A percentile compares a stretch with the other conserved stretches of the same genome.
These are phyloP conservation scores for Claviceps africana DNA, from an alignment of 2,329 filamentous ascomycete species.

Conservation along the genomic window DNA sequence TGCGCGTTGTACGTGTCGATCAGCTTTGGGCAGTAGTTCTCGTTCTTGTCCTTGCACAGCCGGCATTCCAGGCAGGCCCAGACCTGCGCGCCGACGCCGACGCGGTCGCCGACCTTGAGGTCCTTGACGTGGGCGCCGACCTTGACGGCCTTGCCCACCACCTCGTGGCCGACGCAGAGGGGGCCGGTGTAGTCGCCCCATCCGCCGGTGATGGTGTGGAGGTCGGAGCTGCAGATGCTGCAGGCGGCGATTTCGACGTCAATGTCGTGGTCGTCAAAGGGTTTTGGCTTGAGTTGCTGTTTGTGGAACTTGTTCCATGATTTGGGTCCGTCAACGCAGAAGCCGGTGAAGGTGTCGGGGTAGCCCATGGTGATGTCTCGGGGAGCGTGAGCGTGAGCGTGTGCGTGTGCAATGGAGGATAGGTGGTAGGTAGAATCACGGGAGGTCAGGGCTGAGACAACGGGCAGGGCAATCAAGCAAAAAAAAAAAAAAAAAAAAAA, in stretches of 20 bases:
- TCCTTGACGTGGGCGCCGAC: constrained; percentile 30
- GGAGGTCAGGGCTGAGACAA: no score
- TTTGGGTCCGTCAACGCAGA: constrained; percentile 27
- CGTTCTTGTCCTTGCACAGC: constrained; percentile 32
- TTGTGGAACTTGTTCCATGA: constrained; percentile 28
- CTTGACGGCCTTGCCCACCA: constrained; percentile 39
- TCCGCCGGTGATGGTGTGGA: constrained; percentile 43
- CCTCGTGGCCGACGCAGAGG: constrained; percentile 43
- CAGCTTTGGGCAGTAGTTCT: constrained; percentile 34
- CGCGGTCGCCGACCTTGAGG: constrained; percentile 48
- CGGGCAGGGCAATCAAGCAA: no score
- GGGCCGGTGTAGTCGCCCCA: constrained; percentile 36
- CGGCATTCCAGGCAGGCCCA: constrained; percentile 39
- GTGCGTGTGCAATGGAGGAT: no score
- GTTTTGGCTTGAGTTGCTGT: constrained; percentile 22
- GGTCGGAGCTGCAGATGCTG: constrained; percentile 48
- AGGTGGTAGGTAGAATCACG: no score
- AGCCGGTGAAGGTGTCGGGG: constrained; percentile 29
- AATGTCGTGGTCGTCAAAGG: constrained; percentile 26
- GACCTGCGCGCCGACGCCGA: constrained; percentile 49
- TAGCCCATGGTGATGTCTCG: constrained; percentile 22
- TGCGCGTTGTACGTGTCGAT: constrained; percentile 44
- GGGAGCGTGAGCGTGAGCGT: no score
- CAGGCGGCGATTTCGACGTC: constrained; percentile 61
- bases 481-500: no score